Evolutionary conservation across 148 eudicot species (phyloP), one percentile per base, ranked within the genome.

Genomic region (Nepenthes gracilis): DNA sequence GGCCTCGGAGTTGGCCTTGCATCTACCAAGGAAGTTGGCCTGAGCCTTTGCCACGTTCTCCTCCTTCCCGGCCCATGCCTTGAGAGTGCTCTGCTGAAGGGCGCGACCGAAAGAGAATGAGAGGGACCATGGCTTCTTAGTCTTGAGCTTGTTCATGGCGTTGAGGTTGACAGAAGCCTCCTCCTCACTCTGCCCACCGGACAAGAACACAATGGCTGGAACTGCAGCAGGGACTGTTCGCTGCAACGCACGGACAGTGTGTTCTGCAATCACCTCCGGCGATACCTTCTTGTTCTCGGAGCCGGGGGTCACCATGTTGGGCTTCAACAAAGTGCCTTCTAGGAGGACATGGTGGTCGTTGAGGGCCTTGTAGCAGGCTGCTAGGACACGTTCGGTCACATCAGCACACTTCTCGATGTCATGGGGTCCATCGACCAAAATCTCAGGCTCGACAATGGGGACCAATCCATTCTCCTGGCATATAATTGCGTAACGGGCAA

Each of bases 181-280:
- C 67, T 91, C 97, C 75, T 91, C 97, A 43, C 97, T 91, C 84
- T 91, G 97, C 2, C 97, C 97, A 59, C 97, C 97, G 0, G 97
- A 91, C 77, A 91, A 72, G 64, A 91, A 91, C 79, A 87, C 92
- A n/a, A 91, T 73, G 1, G 87, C 95, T 0, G 97, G 97, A 14
- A 91, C 97, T 2, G 97, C 97, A 14, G 87, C 61, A 0, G 97
- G 97, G 78, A 91, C 80, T 1, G 97, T 91, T 64, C 97, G 75
- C 76, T 81, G 92, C 12, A 91, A 63, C 50, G 97, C 75, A 2
- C 83, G 74, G 45, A 89, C 89, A 1, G 97, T 89, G 88, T 81
- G 74, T 76, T 83, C 85, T 0, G 97, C 97, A 4, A 89, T 70
- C 12, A 80, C 94, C 66, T 89, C 94, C 0, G 82, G 82, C n/a